Conservation (phyloP, 2,329 filamentous ascomycete genomes). For the Xenoacremonium recifei region DNA sequence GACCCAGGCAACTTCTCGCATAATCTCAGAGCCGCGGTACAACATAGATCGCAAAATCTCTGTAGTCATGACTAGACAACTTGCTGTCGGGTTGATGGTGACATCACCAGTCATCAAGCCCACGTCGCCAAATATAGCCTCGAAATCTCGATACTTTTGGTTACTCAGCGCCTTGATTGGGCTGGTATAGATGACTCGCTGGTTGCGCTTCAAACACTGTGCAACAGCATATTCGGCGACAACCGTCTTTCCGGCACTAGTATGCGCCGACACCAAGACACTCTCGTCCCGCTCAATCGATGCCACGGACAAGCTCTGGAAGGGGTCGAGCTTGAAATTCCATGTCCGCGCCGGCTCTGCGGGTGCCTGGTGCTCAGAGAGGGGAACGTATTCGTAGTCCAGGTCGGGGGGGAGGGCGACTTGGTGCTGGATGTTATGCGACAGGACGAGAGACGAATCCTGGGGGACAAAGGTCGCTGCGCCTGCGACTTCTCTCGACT, state of each 20-base stretch:
- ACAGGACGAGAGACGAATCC: slow-evolving; percentile 76
- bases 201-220: slow-evolving; percentile 94
- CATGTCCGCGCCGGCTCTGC: slow-evolving; percentile 80
- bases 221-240: slow-evolving; percentile 98
- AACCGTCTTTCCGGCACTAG: slow-evolving; percentile 96
- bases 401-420: slow-evolving; percentile 91
- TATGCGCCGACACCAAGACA: slow-evolving; percentile 94
- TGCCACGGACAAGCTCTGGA: slow-evolving; percentile 90
- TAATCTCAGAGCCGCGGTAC: slow-evolving; percentile 97
- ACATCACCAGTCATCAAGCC: slow-evolving; percentile 99
- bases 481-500: slow-evolving; percentile 85
- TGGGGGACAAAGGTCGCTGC: slow-evolving; percentile 66
- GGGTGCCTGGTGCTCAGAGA: slow-evolving; percentile 90
- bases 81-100: slow-evolving; percentile 97
- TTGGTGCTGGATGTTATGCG: slow-evolving; percentile 98
- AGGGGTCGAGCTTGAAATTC: slow-evolving; percentile 92
- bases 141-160: slow-evolving; percentile 97
- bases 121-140: slow-evolving; percentile 92
- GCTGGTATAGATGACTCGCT: slow-evolving; percentile 98
- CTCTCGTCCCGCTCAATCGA: slow-evolving; percentile 97
- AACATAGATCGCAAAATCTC: slow-evolving; percentile 99
- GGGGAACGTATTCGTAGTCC: slow-evolving; percentile 91
- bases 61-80: slow-evolving; percentile 97
- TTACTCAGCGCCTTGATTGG: slow-evolving; percentile 99
- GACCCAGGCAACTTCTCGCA: slow-evolving; percentile 99